Conservation (phyloP, 768 basidiomycete species). For the Pleurotus giganteus region DNA sequence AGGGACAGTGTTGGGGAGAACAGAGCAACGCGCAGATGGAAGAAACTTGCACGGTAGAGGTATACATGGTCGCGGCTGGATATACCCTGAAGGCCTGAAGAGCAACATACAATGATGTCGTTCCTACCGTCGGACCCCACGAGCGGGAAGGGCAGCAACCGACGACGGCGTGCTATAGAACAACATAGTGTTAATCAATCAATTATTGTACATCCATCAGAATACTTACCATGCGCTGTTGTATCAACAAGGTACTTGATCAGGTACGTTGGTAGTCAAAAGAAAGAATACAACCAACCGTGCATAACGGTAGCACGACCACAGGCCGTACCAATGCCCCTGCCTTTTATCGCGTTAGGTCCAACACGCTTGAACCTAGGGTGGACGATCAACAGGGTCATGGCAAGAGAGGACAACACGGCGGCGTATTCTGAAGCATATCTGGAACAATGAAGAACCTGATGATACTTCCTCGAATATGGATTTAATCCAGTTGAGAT, state of each 20-base stretch:
- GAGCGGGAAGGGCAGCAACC: slow-evolving; percentile 70
- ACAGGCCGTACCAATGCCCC: slow-evolving; percentile 98
- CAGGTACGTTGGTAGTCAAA: slow-evolving; percentile 14
- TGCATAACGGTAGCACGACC: slow-evolving; percentile 98
- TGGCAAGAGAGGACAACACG: slow-evolving; percentile 36
- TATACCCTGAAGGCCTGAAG: too few relatives aligned
- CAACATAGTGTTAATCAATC: slow-evolving; percentile 15
- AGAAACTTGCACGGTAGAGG: too few relatives aligned
- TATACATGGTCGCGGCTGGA: too few relatives aligned
- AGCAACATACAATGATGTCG: not conserved
- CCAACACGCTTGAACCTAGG: slow-evolving; percentile 98
- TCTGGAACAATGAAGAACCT: slow-evolving; percentile 99
- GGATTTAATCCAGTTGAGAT: slow-evolving; percentile 97
- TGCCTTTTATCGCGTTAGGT: slow-evolving; percentile 96
- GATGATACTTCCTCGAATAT: slow-evolving; percentile 97
- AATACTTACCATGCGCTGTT: slow-evolving; percentile 70
- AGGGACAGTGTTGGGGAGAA: too few relatives aligned
- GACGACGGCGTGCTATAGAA: slow-evolving; percentile 76
- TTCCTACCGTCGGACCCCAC: slow-evolving; percentile 78
- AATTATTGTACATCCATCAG: not conserved
- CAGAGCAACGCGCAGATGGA: too few relatives aligned
- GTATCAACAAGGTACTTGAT: slow-evolving; percentile 19
- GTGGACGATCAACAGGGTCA: not conserved
- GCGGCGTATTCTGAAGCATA: slow-evolving; percentile 98
- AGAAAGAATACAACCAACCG: slow-evolving; percentile 44